Evolutionary conservation across 116 monocot genomes (phyloP).

Genomic region (Dioscorea cayenensis): DNA sequence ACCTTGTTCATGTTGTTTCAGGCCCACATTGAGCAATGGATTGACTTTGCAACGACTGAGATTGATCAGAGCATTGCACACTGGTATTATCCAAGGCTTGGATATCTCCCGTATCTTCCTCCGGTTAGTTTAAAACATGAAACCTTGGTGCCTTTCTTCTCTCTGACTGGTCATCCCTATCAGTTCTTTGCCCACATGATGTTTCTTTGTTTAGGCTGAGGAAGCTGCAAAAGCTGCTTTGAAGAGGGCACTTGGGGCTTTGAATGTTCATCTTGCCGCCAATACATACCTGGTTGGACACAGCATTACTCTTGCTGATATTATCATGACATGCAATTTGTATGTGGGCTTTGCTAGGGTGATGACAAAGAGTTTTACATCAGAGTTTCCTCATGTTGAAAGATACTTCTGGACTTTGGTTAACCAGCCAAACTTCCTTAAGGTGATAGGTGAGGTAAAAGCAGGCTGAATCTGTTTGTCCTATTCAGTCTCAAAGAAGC

Average conservation of each 20-base stretch:
- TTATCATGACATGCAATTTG: slow-evolving; percentile 73
- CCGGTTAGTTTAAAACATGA: slow-evolving; percentile 22
- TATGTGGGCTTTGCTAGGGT: slow-evolving; percentile 34
- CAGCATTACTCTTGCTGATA: slow-evolving; percentile 70
- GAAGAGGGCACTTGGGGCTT: slow-evolving; percentile 58
- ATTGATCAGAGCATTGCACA: slow-evolving; percentile 49
- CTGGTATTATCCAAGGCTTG: slow-evolving; percentile 73
- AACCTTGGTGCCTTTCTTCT: background rate
- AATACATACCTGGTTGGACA: slow-evolving; percentile 86
- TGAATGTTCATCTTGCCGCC: slow-evolving; percentile 58
- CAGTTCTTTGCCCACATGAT: background rate
- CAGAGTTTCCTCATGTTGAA: slow-evolving; percentile 84
- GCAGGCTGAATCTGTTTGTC: slow-evolving; percentile 60
- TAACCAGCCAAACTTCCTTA: slow-evolving; percentile 72
- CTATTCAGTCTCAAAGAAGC: slow-evolving; percentile 32
- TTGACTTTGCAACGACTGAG: slow-evolving; percentile 68
- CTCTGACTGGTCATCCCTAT: background rate
- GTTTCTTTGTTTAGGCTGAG: slow-evolving; percentile 45
- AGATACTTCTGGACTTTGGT: slow-evolving; percentile 90
- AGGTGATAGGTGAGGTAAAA: slow-evolving; percentile 62
- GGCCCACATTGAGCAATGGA: slow-evolving; percentile 85
- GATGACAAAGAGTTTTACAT: slow-evolving; percentile 79
- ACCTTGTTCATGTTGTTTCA: slow-evolving; percentile 6
- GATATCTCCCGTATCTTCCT: slow-evolving; percentile 35
- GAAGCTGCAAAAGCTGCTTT: slow-evolving; percentile 52